Evolutionary conservation across 2,329 filamentous ascomycete genomes (phyloP).

Genomic region (Sporothrix humicola): DNA sequence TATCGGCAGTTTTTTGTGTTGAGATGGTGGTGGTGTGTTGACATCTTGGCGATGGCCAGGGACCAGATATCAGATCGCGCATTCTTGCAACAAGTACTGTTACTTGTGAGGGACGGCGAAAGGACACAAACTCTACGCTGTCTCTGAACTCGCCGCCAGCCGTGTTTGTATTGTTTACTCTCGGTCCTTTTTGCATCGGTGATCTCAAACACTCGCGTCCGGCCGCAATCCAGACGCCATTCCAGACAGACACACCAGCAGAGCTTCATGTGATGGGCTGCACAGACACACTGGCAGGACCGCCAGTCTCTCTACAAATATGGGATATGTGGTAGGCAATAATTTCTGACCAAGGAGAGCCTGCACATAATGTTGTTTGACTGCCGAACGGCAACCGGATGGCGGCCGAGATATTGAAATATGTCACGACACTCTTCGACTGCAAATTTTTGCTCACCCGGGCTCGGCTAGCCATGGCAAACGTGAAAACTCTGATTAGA

Average conservation of each 20-base stretch:
- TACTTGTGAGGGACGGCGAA: background rate
- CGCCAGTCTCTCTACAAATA: too few species aligned
- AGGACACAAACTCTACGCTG: background rate
- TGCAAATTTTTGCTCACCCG: too few species aligned
- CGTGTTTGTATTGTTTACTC: conserved; percentile 11
- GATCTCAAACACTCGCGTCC: conserved; percentile 7
- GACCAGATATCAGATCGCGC: conserved; percentile 3
- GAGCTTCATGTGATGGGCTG: too few species aligned
- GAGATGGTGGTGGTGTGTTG: background rate
- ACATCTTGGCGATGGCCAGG: background rate
- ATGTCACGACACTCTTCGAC: too few species aligned
- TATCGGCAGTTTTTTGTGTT: background rate
- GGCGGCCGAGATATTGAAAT: too few species aligned
- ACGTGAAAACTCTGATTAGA: background rate
- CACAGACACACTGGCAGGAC: too few species aligned
- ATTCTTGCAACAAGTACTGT: background rate
- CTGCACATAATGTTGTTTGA: too few species aligned
- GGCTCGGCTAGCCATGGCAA: background rate
- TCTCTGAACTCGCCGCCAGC: background rate
- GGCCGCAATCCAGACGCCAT: background rate
- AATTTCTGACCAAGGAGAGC: too few species aligned
- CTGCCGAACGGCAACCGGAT: too few species aligned
- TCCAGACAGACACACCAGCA: background rate
- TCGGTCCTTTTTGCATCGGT: background rate
- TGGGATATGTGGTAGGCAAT: too few species aligned